Evolutionary conservation across 306 rosid genomes (phyloP).

Genomic region (Cucurbita moschata): DNA sequence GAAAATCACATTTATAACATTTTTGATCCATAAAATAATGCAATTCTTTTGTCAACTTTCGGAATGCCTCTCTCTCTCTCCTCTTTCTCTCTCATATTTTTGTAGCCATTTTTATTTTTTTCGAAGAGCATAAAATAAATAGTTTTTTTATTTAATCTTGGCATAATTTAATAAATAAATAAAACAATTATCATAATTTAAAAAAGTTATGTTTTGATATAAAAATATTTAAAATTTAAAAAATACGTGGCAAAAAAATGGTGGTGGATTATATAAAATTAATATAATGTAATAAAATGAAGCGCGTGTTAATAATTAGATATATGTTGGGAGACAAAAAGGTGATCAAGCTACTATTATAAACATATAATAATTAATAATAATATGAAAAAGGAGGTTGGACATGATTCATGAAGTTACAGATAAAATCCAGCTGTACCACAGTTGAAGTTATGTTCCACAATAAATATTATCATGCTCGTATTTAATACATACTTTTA

Average conservation of each 20-base stretch:
- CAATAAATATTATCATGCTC: neutral
- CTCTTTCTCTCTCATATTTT: neutral
- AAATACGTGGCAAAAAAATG: too few species aligned
- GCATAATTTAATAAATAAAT: too few species aligned
- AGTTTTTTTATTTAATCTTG: too few species aligned
- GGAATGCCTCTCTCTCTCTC: neutral
- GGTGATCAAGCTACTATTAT: neutral
- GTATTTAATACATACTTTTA: neutral
- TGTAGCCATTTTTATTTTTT: neutral
- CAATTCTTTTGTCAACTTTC: neutral
- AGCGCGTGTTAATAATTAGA: neutral
- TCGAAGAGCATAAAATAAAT: too few species aligned
- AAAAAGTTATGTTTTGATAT: too few species aligned
- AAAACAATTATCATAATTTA: too few species aligned
- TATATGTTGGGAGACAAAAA: neutral
- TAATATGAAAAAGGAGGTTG: neutral
- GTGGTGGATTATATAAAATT: too few species aligned
- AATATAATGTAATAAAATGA: neutral
- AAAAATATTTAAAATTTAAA: too few species aligned
- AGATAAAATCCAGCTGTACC: conserved; percentile 1
- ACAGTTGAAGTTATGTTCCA: neutral
- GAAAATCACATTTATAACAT: neutral
- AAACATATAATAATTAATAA: neutral
- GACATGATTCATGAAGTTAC: neutral
- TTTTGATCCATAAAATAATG: neutral